phyloP scores from a whole-genome alignment of 306 rosid genomes.

The Rubus idaeus region DNA sequence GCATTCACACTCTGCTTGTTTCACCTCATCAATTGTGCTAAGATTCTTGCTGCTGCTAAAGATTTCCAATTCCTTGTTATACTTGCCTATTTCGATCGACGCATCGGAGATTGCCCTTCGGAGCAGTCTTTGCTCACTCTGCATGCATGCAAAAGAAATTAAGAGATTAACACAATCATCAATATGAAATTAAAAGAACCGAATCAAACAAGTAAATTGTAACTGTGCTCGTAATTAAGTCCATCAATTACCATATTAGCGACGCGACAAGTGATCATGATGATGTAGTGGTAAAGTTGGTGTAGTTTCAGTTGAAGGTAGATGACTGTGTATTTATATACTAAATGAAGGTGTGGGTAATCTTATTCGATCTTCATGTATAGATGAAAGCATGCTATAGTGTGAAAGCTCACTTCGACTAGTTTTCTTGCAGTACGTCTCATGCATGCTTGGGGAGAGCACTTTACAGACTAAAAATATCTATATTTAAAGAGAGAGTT shows the following conservation, averaged over 20 bases:
- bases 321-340: neutral
- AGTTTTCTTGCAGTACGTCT: slow-evolving; percentile 12
- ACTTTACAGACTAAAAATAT: slow-evolving; percentile 42
- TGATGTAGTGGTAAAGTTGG: neutral
- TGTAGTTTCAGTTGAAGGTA: neutral
- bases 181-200: neutral
- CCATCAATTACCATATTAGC: neutral
- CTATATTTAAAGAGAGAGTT: slow-evolving; percentile 2
- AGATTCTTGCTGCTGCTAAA: neutral
- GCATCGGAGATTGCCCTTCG: slow-evolving; percentile 50
- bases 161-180: neutral
- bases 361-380: neutral
- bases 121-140: slow-evolving; percentile 36
- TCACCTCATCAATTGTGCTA: slow-evolving; percentile 37
- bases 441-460: slow-evolving; percentile 13
- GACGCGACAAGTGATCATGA: neutral
- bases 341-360: neutral
- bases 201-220: neutral
- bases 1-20: slow-evolving; percentile 56
- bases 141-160: slow-evolving; percentile 5
- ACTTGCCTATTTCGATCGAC: slow-evolving; percentile 35
- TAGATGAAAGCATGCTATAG: slow-evolving; percentile 10
- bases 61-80: slow-evolving; percentile 11
- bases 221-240: neutral
- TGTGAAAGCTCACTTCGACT: slow-evolving; percentile 6